Percentiles rank a stretch among this genome's conserved stretches.
Conservation (phyloP, 179 eudicot species). For the Beta lomatogona region DNA sequence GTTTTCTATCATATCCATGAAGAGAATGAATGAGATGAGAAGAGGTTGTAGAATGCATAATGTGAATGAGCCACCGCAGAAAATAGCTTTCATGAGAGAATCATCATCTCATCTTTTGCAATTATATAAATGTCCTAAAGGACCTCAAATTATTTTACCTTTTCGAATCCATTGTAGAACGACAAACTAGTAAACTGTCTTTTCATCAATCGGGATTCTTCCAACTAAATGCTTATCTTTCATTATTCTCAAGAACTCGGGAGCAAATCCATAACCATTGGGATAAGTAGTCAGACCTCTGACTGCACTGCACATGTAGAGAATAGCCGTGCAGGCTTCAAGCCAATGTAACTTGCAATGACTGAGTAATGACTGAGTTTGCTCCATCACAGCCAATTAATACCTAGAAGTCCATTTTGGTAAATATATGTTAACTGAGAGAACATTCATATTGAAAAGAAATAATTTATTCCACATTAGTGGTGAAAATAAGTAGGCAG, state of each 20-base stretch:
- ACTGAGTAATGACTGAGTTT: slow-evolving; percentile 45
- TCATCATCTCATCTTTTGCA: too few relatives aligned
- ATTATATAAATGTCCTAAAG: too few relatives aligned
- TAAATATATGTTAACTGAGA: neutral
- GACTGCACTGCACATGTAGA: slow-evolving; percentile 31
- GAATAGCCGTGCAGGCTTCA: slow-evolving; percentile 41
- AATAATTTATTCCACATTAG: neutral
- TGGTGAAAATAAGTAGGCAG: neutral
- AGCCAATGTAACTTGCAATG: slow-evolving; percentile 42
- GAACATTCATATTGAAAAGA: too few relatives aligned
- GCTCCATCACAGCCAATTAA: slow-evolving; percentile 67
- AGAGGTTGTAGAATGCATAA: neutral
- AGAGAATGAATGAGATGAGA: neutral
- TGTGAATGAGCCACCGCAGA: neutral
- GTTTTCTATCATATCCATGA: slow-evolving; percentile 36
- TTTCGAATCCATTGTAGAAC: slow-evolving; percentile 2
- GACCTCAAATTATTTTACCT: slow-evolving; percentile 11
- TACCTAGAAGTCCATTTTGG: slow-evolving; percentile 31
- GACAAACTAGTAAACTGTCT: slow-evolving; percentile 48
- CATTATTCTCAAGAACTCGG: slow-evolving; percentile 38
- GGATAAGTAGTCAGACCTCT: slow-evolving; percentile 50
- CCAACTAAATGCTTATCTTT: slow-evolving; percentile 37
- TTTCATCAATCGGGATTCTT: slow-evolving; percentile 47
- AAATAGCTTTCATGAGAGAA: too few relatives aligned
- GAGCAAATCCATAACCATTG: slow-evolving; percentile 48